Percentiles rank a stretch among this genome's conserved stretches.
phyloP scores from a whole-genome alignment of 495 filamentous ascomycete genomes.

The Lophiotrema nucula region DNA sequence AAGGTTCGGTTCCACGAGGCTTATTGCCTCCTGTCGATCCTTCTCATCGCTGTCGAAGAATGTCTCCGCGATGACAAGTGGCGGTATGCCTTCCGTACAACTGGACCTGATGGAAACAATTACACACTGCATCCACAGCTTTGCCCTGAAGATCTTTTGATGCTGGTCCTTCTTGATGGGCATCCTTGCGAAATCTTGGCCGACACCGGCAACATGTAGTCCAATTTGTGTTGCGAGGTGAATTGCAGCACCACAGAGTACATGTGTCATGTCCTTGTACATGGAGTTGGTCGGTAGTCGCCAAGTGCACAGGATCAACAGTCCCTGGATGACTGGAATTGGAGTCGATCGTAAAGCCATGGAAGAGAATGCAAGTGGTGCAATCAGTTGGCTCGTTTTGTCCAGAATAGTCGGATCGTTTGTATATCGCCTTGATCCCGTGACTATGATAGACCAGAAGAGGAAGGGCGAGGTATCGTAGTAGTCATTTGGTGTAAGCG shows the following conservation, averaged over 20 bases:
- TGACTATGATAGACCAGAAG: constrained; percentile 50
- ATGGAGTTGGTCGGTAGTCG: constrained; percentile 49
- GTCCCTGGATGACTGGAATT: constrained; percentile 50
- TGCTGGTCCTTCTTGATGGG: constrained; percentile 19
- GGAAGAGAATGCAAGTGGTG: constrained; percentile 48
- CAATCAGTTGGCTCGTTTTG: constrained; percentile 44
- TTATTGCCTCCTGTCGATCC: constrained; percentile 13
- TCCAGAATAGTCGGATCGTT: constrained; percentile 49
- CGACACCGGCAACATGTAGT: constrained; percentile 26
- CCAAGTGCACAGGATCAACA: constrained; percentile 52
- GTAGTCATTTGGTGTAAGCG: constrained; percentile 45
- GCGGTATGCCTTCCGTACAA: constrained; percentile 24
- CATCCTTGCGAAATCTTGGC: constrained; percentile 27
- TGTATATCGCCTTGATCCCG: constrained; percentile 38
- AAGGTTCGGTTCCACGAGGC: constrained; percentile 3
- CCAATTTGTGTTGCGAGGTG: constrained; percentile 29
- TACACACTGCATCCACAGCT: constrained; percentile 28
- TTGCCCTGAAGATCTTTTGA: constrained; percentile 19
- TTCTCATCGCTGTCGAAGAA: constrained; percentile 15
- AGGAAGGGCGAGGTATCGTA: constrained; percentile 50
- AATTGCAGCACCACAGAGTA: constrained; percentile 24
- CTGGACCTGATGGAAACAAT: constrained; percentile 25
- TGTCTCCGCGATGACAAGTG: constrained; percentile 20
- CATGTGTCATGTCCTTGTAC: constrained; percentile 41
- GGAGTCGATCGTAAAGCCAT: constrained; percentile 43